Evolutionary conservation across 2,329 filamentous ascomycete genomes (phyloP).

Genomic region (Torrubiella hemipterigena): DNA sequence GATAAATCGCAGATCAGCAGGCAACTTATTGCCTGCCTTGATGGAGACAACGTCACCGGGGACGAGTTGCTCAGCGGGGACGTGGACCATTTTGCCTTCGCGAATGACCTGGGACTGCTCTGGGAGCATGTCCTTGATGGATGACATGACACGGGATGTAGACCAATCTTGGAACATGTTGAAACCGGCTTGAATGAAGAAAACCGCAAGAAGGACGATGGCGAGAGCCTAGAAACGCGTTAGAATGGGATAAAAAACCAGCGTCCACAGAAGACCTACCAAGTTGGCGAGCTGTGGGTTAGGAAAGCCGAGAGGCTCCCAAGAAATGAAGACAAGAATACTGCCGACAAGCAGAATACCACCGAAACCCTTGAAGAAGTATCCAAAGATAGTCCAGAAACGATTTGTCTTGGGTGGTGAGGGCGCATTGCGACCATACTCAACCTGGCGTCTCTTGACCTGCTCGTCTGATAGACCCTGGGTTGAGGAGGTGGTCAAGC

Average conservation of each 20-base stretch:
- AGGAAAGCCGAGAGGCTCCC: slow-evolving; percentile 62
- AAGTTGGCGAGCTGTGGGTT: slow-evolving; percentile 53
- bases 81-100: slow-evolving; percentile 36
- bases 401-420: slow-evolving; percentile 52
- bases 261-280: slow-evolving; percentile 7
- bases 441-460: slow-evolving; percentile 36
- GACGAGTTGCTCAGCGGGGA: slow-evolving; percentile 49
- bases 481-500: slow-evolving; percentile 42
- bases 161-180: slow-evolving; percentile 66
- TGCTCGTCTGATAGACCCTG: slow-evolving; percentile 50
- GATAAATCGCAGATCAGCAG: slow-evolving; percentile 60
- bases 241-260: not conserved
- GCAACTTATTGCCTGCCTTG: slow-evolving; percentile 61
- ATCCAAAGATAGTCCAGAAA: slow-evolving; percentile 46
- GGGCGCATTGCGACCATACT: slow-evolving; percentile 57
- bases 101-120: slow-evolving; percentile 56
- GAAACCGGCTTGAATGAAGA: slow-evolving; percentile 56
- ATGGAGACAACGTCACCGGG: slow-evolving; percentile 59
- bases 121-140: slow-evolving; percentile 70
- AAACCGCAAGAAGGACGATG: slow-evolving; percentile 61
- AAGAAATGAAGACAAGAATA: slow-evolving; percentile 64
- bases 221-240: slow-evolving; percentile 40
- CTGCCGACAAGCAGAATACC: slow-evolving; percentile 55
- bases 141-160: slow-evolving; percentile 64
- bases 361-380: slow-evolving; percentile 71